phyloP scores from a whole-genome alignment of 306 rosid genomes.

The Lupinus albus region DNA sequence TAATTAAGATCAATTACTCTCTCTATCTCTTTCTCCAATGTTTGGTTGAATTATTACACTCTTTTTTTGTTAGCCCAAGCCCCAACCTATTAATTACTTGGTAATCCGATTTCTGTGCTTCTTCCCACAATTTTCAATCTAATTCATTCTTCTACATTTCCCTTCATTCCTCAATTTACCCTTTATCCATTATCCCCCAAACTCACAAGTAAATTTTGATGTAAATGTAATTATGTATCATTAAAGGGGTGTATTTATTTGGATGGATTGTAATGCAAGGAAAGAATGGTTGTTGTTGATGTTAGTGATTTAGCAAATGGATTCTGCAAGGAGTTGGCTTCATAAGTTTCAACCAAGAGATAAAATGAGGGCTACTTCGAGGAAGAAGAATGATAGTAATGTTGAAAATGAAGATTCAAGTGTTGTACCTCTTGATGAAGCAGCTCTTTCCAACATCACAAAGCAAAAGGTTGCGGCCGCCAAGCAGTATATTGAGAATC shows the following conservation, averaged over 20 bases:
- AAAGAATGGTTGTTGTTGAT: constrained; percentile 35
- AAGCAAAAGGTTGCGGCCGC: constrained; percentile 94
- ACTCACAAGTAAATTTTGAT: constrained; percentile 8
- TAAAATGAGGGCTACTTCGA: constrained; percentile 53
- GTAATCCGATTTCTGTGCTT: constrained; percentile 61
- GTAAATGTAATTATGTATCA: neutral
- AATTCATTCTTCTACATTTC: neutral
- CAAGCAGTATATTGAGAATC: constrained; percentile 90
- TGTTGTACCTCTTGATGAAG: constrained; percentile 50
- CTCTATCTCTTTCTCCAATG: neutral
- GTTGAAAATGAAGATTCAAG: constrained; percentile 45
- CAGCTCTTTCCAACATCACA: constrained; percentile 63
- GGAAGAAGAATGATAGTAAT: constrained; percentile 54
- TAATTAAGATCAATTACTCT: neutral
- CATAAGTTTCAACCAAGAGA: constrained; percentile 88
- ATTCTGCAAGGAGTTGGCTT: constrained; percentile 91
- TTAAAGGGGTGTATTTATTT: neutral
- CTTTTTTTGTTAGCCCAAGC: too few species aligned
- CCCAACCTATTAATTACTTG: constrained; percentile 47
- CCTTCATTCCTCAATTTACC: neutral
- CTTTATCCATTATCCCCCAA: constrained; percentile 6
- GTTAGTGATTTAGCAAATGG: constrained; percentile 52
- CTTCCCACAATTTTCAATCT: neutral
- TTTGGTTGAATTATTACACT: too few species aligned
- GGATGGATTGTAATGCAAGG: neutral